Evolutionary conservation across 306 rosid genomes (phyloP).

Genomic region (Carpinus fangiana): DNA sequence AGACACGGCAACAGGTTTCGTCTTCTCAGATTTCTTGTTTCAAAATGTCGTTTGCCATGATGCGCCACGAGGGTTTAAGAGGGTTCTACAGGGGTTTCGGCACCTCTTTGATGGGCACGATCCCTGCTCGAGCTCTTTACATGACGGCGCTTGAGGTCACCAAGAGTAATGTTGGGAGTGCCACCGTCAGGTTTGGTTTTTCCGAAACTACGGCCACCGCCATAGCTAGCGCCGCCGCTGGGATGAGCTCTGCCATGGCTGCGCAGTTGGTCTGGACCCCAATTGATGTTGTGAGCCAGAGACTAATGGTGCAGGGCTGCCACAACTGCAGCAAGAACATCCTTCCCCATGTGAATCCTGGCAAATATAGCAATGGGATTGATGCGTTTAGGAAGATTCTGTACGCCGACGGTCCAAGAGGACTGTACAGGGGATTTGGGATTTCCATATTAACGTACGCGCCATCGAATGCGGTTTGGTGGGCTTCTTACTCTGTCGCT

Average conservation of each 20-base stretch:
- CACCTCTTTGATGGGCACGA: slow-evolving; percentile 85
- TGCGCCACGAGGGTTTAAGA: slow-evolving; percentile 71
- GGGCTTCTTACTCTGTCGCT: slow-evolving; percentile 89
- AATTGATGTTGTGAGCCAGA: slow-evolving; percentile 86
- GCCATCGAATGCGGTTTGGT: slow-evolving; percentile 97
- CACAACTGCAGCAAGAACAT: slow-evolving; percentile 27
- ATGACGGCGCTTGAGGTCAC: slow-evolving; percentile 86
- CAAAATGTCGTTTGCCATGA: slow-evolving; percentile 62
- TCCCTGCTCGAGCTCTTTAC: slow-evolving; percentile 95
- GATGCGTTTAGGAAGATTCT: slow-evolving; percentile 84
- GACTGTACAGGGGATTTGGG: slow-evolving; percentile 93
- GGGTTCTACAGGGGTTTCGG: slow-evolving; percentile 96
- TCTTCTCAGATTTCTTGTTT: slow-evolving; percentile 58
- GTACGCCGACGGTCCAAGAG: slow-evolving; percentile 71
- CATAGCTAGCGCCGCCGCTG: slow-evolving; percentile 76
- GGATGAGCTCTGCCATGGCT: slow-evolving; percentile 85
- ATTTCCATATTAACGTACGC: slow-evolving; percentile 83
- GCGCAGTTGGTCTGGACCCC: slow-evolving; percentile 99
- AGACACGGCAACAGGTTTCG: slow-evolving; percentile 86
- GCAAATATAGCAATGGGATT: slow-evolving; percentile 68
- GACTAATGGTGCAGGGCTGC: slow-evolving; percentile 85
- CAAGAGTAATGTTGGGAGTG: slow-evolving; percentile 75
- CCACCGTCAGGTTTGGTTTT: slow-evolving; percentile 57
- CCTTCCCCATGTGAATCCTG: slow-evolving; percentile 43
- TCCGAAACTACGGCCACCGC: slow-evolving; percentile 78